Evolutionary conservation across 148 eudicot species (phyloP).

Genomic region (Nyssa sinensis): DNA sequence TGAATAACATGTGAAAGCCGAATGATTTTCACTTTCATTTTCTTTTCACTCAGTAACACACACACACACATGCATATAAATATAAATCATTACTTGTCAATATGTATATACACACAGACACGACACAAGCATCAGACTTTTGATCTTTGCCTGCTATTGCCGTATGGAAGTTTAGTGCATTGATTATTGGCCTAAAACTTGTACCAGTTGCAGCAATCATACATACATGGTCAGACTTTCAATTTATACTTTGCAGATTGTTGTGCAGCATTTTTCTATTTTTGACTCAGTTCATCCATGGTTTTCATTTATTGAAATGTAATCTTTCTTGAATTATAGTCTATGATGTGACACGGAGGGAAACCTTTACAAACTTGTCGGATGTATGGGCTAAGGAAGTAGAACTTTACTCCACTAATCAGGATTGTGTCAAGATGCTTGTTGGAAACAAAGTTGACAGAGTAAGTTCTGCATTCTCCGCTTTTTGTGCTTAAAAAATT

Average conservation of each 20-base stretch:
- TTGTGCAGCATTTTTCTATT: neutral
- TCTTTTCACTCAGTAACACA: too few species aligned
- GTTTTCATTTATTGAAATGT: conserved; percentile 5
- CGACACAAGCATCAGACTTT: too few species aligned
- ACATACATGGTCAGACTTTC: too few species aligned
- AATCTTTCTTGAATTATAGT: conserved; percentile 36
- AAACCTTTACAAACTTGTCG: conserved; percentile 78
- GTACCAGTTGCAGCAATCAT: too few species aligned
- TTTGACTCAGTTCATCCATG: neutral
- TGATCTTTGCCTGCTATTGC: too few species aligned
- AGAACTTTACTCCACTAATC: conserved; percentile 77
- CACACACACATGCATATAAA: too few species aligned
- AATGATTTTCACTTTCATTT: too few species aligned
- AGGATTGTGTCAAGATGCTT: conserved; percentile 86
- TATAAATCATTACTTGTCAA: too few species aligned
- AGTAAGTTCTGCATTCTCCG: conserved; percentile 37
- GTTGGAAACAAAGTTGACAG: conserved; percentile 94
- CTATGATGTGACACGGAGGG: conserved; percentile 86
- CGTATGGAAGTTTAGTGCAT: too few species aligned
- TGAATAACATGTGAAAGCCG: too few species aligned
- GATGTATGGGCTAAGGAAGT: conserved; percentile 92
- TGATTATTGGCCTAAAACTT: too few species aligned
- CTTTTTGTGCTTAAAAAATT: neutral
- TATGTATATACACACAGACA: too few species aligned
- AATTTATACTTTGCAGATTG: neutral